A percentile compares a stretch with the other conserved stretches of the same genome.
phyloP scores from a whole-genome alignment of 164 flowering plant species.

The Litsea cubeba region DNA sequence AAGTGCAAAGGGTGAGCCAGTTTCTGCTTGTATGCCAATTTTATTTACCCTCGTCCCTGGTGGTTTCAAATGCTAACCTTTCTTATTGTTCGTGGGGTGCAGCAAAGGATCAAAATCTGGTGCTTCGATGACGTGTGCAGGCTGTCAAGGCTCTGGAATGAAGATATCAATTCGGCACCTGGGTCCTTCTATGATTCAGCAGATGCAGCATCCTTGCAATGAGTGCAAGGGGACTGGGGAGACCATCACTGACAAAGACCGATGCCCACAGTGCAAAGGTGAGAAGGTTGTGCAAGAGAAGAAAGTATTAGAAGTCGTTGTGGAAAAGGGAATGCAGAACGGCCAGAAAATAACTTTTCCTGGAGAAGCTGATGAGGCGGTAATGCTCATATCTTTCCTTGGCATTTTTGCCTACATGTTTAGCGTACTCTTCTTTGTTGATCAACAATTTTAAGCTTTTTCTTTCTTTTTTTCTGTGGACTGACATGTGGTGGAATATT shows the following conservation, averaged over 20 bases:
- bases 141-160: conserved; percentile 82
- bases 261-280: conserved; percentile 80
- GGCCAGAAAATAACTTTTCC: conserved; percentile 84
- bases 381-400: conserved; percentile 20
- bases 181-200: conserved; percentile 89
- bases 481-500: background rate
- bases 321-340: conserved; percentile 90
- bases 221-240: conserved; percentile 89
- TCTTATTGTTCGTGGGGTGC: conserved; percentile 4
- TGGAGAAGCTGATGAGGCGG: conserved; percentile 93
- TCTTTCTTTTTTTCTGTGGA: background rate
- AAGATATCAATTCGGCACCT: conserved; percentile 77
- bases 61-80: background rate
- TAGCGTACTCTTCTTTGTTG: background rate
- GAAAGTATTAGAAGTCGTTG: conserved; percentile 76
- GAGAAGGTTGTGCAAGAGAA: conserved; percentile 84
- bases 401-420: background rate
- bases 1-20: conserved; percentile 71
- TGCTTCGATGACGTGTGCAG: conserved; percentile 63
- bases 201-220: conserved; percentile 86
- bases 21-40: background rate
- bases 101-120: conserved; percentile 90
- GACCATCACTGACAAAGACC: conserved; percentile 69
- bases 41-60: background rate
- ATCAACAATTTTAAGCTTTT: background rate